Evolutionary conservation across 495 filamentous ascomycete species (phyloP), one percentile per base, ranked within the genome.

Genomic region (Chaetomium tenue): DNA sequence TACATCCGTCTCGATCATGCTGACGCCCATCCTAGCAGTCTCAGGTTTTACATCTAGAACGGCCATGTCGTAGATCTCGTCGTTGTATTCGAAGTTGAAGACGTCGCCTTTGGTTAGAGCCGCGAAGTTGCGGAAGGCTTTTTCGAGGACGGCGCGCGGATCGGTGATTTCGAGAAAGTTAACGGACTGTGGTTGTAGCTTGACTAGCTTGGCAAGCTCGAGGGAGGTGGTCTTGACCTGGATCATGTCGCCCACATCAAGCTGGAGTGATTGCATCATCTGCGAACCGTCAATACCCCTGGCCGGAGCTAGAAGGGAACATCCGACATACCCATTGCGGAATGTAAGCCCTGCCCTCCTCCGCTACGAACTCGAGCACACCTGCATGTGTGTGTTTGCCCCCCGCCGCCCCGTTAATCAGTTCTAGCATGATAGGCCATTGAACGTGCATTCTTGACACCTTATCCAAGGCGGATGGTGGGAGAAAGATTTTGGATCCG

Each of bases 131-230:
- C 93, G 87, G 77, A 98, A 96, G 8, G 91, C 92, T 65, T 92
- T 94, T 74, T 98, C 94, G 22, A 98, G 85, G 3, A 98, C 94
- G n/a, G 94, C 95, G 77, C 96, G 97, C 0, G 94, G 95, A 69
- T 98, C 95, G 70, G 88, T 91, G 66, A 98, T 97, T 48, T 97
- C 92, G 58, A 98, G 88, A 78, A 98, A 98, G 63, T 87, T 87
- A 42, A 88, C 86, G 22, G 89, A 90, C 77, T 98, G 94, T 0
- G 95, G 90, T 76, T 98, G 94, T 3, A 98, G 84, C 75, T 98
- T 98, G 79, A 98, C 93, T 68, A 97, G 90, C 64, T 84, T 85
- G 20, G 94, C 94, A 2, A 90, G 84, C 28, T 91, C 91, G 22
- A 98, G 86, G 33, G 96, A 92, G 7, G 94, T 96, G 16, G 91